Evolutionary conservation across 352 stramenopile genomes (phyloP).

Genomic region (Plasmopara halstedii): DNA sequence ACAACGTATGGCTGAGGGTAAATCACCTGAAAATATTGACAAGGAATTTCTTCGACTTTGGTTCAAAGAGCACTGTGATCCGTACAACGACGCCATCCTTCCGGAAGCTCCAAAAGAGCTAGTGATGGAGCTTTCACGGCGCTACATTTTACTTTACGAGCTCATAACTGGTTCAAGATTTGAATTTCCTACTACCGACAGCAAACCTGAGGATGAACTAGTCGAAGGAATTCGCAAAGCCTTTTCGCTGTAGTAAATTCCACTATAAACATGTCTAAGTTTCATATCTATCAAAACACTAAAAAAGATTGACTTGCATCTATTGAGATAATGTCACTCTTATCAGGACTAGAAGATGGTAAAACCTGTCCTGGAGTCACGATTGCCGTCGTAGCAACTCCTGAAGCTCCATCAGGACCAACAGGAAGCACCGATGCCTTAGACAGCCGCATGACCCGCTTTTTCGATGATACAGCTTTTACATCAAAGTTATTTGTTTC

Average conservation of each 20-base stretch:
- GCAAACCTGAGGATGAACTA: slow-evolving; percentile 36
- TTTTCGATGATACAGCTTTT: background rate
- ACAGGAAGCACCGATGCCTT: slow-evolving; percentile 65
- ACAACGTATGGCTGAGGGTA: slow-evolving; percentile 70
- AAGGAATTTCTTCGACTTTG: slow-evolving; percentile 99
- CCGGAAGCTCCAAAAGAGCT: slow-evolving; percentile 95
- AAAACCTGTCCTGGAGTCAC: slow-evolving; percentile 3
- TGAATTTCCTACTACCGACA: slow-evolving; percentile 53
- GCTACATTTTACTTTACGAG: slow-evolving; percentile 99
- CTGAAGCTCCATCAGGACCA: slow-evolving; percentile 4
- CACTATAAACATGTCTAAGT: too few relatives aligned
- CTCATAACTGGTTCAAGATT: slow-evolving; percentile 97
- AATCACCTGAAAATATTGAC: slow-evolving; percentile 98
- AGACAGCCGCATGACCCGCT: slow-evolving; percentile 15
- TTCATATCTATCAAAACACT: too few relatives aligned
- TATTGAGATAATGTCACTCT: too few relatives aligned
- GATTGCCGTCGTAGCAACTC: background rate
- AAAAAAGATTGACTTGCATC: background rate
- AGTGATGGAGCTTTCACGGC: slow-evolving; percentile 92
- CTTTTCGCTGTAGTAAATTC: too few relatives aligned
- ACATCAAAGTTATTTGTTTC: background rate
- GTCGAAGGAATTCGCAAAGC: slow-evolving; percentile 36
- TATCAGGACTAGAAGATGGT: background rate
- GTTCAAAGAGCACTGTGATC: slow-evolving; percentile 97
- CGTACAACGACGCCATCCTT: slow-evolving; percentile 94